Base-by-base conservation (phyloP, 768 basidiomycete species). In the Mycena vitilis region DNA sequence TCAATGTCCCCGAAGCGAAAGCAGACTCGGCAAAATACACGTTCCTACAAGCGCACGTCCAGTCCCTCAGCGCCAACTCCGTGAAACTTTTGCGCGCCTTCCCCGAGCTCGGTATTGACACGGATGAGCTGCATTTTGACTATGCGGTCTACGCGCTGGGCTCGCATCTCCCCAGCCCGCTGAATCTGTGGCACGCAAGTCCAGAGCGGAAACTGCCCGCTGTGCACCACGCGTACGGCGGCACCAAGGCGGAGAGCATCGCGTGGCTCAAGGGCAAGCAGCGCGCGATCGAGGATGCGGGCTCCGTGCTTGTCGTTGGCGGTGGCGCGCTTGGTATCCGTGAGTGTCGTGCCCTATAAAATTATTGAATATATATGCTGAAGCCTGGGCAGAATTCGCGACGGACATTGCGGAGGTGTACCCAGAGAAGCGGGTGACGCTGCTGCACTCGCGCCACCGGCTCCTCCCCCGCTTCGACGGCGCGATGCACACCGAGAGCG, bases 281-380 rank as follows among this genome's bases (percentile, higher is more conserved):
- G 72, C 74, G 75, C 38, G 75, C 79, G 5, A 81, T 93, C 56
- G 78, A 84, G 60, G 77, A 74, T 4, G 83, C 89, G 0, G 78
- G 75, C 1, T 86, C 82, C 48, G 82, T 93, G 5, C 83, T 92
- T 9, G 84, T 93, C 16, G 85, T 92, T 3, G 92, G 92, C 2
- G 91, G 90, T 13, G 92, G 92, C 0, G 89, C 92, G 0, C 84
- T 93, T 11, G 92, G 91, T 4, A 87, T 93, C 34, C 89, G 90
- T 91, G 74, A 71, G 88, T 83, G n/a, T n/a, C n/a, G n/a, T n/a
- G 34, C 48, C 37, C 48, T 11, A 16, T 48, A 34, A 48, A 9
- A 11, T 2, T 5, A 38, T 16, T 47, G 16, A 23, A 11, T 23
- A 25, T n/a, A n/a, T n/a, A 18, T 59, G 10, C 42, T 45, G 23